Evolutionary conservation across 805 yeast species (phyloP).

Genomic region (Scheffersomyces ergatensis): DNA sequence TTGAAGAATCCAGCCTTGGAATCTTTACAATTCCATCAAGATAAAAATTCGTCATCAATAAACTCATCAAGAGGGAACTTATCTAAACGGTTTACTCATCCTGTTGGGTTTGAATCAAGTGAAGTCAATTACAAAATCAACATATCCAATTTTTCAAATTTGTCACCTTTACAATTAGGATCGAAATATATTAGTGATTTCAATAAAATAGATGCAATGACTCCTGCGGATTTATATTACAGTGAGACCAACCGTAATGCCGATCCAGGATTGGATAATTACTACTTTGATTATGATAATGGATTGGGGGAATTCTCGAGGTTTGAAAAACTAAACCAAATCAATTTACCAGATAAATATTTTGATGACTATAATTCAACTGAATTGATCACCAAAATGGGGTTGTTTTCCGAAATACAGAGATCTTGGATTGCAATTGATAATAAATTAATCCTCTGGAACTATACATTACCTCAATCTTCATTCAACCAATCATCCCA

Average conservation of each 20-base stretch:
- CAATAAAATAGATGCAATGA: slow-evolving; percentile 57
- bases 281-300: slow-evolving; percentile 47
- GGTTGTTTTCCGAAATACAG: slow-evolving; percentile 74
- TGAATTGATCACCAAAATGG: slow-evolving; percentile 71
- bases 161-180: slow-evolving; percentile 58
- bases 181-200: slow-evolving; percentile 60
- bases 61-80: slow-evolving; percentile 17
- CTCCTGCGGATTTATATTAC: slow-evolving; percentile 54
- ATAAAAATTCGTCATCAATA: slow-evolving; percentile 14
- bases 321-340: slow-evolving; percentile 66
- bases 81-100: slow-evolving; percentile 32
- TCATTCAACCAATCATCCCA: slow-evolving; percentile 46
- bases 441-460: slow-evolving; percentile 82
- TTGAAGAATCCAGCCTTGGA: slow-evolving; percentile 22
- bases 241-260: slow-evolving; percentile 53
- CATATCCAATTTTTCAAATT: slow-evolving; percentile 48
- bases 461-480: slow-evolving; percentile 57
- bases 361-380: slow-evolving; percentile 69
- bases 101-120: slow-evolving; percentile 30
- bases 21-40: slow-evolving; percentile 30
- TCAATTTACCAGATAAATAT: slow-evolving; percentile 77
- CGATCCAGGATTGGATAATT: slow-evolving; percentile 55
- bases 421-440: slow-evolving; percentile 87
- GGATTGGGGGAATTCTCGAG: slow-evolving; percentile 61
- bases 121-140: slow-evolving; percentile 43